Base-by-base conservation (phyloP, 1,139 yeast genomes). In the Candida sanyaensis region DNA sequence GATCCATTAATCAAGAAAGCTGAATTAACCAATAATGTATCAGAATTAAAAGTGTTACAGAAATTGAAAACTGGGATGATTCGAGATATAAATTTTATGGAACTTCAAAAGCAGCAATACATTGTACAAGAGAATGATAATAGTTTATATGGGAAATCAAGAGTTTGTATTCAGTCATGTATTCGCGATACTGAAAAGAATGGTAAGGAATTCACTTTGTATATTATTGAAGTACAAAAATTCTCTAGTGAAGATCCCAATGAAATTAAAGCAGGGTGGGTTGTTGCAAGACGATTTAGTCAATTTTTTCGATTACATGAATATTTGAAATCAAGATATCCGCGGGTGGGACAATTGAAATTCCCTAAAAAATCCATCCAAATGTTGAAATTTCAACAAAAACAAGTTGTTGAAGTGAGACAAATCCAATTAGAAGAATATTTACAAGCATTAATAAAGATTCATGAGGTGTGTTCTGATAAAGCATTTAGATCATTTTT, bases 61-160 rank as follows among this genome's bases (percentile, higher is more conserved):
- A 86, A 85, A 56, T 89, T 97, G 0, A 80, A 80, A 49, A 56
- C 76, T 4, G 81, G 89, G 51, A 73, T 90, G 50, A 81, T 80
- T 40, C 71, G 87, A 51, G 97, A 92, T 59, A 75, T 90, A 24
- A 81, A 80, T 45, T 65, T 83, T 5, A 88, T 87, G 55, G 92
- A 88, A 56, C 68, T 87, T 31, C 88, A 88, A 52, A 80, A 80
- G 49, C 96, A 89, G 55, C 96, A 89, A 61, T 85, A 84, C 55
- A 80, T 86, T 45, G 90, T 90, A 1, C 96, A 88, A 59, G 96
- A 89, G 54, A 86, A 81, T 58, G 93, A 88, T 45, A 88, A 86
- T 61, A 84, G 91, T 57, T 73, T 92, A 47, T 90, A 69, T 61
- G 90, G 88, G 1, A 84, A 85, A 54, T 83, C 96, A 0, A 68